Conservation (phyloP, 805 yeast genomes). For the Saccharomyces mikatae region DNA sequence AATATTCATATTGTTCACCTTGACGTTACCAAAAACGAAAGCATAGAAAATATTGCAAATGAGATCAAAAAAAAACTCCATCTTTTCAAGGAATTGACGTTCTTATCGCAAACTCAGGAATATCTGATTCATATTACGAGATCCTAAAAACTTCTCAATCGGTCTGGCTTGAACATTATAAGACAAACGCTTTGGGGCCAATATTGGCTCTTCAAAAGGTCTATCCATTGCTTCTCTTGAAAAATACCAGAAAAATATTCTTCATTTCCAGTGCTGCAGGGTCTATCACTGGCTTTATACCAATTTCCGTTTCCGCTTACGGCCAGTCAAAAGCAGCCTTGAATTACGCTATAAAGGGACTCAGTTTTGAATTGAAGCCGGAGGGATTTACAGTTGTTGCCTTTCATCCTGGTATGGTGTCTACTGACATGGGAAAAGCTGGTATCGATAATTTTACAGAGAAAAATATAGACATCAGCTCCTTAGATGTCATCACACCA, state of each 20-base stretch:
- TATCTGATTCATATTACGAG: constrained; percentile 20
- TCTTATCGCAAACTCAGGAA: constrained; percentile 28
- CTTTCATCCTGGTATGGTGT: constrained; percentile 36
- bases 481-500: no score
- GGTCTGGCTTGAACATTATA: constrained; percentile 7
- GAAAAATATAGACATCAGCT: constrained; percentile 1
- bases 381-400: constrained; percentile 28
- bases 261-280: constrained; percentile 26
- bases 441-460: constrained; percentile 3
- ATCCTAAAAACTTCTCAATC: constrained; percentile 7
- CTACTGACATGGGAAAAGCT: constrained; percentile 29
- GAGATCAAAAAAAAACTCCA: constrained; percentile 10
- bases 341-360: constrained; percentile 25
- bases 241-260: constrained; percentile 19
- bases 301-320: constrained; percentile 23
- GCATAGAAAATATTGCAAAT: constrained; percentile 12
- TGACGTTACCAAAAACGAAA: constrained; percentile 15
- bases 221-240: constrained; percentile 16
- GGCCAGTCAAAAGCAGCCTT: constrained; percentile 35
- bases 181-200: constrained; percentile 11
- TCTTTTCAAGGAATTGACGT: constrained; percentile 23
- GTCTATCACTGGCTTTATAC: constrained; percentile 13
- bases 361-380: constrained; percentile 21
- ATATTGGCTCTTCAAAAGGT: constrained; percentile 9
- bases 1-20: constrained; percentile 18